Conservation (phyloP, 2,329 filamentous ascomycete species). For the Fusarium neocosmosporiellum region DNA sequence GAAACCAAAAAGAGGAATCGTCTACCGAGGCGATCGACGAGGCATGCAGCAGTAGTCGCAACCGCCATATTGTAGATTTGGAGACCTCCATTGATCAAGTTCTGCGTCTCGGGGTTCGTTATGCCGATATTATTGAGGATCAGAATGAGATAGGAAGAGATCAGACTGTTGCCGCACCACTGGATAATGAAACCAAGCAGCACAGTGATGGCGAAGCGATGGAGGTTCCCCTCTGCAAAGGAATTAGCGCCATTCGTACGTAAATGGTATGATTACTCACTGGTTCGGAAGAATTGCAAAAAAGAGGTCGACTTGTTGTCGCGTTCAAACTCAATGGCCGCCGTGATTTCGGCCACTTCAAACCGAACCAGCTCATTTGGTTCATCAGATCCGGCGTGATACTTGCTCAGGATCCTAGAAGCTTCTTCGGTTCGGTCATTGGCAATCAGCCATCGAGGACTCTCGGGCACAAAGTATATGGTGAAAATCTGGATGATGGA, state of each 20-base stretch:
- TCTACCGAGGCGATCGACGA: background rate
- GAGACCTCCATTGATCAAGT: background rate
- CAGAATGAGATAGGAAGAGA: background rate
- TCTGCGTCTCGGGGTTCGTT: background rate
- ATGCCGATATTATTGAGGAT: background rate
- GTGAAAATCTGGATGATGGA: background rate
- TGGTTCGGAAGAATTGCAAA: background rate
- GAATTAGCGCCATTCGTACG: background rate
- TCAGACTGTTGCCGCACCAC: background rate
- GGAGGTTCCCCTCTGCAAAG: background rate
- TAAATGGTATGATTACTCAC: background rate
- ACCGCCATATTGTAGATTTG: background rate
- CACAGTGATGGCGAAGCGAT: background rate
- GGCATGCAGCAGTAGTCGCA: background rate
- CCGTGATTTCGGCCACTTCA: background rate
- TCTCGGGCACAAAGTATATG: background rate
- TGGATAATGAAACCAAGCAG: background rate
- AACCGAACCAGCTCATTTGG: background rate
- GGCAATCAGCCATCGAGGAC: background rate
- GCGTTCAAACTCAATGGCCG: background rate
- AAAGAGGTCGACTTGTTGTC: background rate
- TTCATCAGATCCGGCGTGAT: background rate
- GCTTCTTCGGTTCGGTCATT: background rate
- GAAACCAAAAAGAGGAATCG: background rate
- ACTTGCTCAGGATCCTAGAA: background rate